A percentile compares a stretch with the other conserved stretches of the same genome.
These are phyloP conservation scores for Trichocladium antarcticum DNA, from an alignment of 495 filamentous ascomycete genomes.

Conservation along the genomic window DNA sequence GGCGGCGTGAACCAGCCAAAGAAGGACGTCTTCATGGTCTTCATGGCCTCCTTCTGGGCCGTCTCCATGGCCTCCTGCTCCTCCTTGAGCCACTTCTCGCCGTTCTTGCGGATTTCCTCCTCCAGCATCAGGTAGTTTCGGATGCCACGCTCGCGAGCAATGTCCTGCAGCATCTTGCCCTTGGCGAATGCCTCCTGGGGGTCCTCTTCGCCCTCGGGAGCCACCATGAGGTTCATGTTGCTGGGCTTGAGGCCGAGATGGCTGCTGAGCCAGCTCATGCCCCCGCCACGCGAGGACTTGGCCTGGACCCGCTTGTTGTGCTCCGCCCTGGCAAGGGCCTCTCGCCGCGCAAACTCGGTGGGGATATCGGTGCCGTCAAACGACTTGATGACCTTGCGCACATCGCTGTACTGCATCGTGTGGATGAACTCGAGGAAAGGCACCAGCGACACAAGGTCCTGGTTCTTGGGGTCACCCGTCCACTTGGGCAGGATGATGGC, in stretches of 20 bases:
- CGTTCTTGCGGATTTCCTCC: constrained; percentile 79
- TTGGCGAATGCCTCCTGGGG: constrained; percentile 63
- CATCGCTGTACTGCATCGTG: constrained; percentile 81
- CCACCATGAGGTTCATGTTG: constrained; percentile 39
- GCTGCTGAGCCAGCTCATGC: constrained; percentile 51
- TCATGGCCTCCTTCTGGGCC: constrained; percentile 78
- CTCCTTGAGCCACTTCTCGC: constrained; percentile 87
- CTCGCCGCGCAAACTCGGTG: constrained; percentile 77
- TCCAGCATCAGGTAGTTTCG: constrained; percentile 82
- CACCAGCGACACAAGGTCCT: constrained; percentile 73
- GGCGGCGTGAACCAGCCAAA: constrained; percentile 33
- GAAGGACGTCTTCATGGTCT: constrained; percentile 53
- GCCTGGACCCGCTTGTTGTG: constrained; percentile 64
- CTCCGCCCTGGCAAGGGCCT: constrained; percentile 66
- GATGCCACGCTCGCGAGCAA: constrained; percentile 81
- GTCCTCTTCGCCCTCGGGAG: constrained; percentile 55
- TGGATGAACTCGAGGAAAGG: constrained; percentile 95
- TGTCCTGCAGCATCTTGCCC: constrained; percentile 91
- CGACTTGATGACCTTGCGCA: constrained; percentile 71
- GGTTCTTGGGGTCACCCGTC: constrained; percentile 72
- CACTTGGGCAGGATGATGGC: constrained; percentile 84
- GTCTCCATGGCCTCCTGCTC: constrained; percentile 78
- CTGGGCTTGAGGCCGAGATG: constrained; percentile 65
- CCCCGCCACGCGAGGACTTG: constrained; percentile 43
- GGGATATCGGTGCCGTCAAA: constrained; percentile 82